phyloP scores from a whole-genome alignment of 108 stramenopile species.

The Cylindrotheca closterium region DNA sequence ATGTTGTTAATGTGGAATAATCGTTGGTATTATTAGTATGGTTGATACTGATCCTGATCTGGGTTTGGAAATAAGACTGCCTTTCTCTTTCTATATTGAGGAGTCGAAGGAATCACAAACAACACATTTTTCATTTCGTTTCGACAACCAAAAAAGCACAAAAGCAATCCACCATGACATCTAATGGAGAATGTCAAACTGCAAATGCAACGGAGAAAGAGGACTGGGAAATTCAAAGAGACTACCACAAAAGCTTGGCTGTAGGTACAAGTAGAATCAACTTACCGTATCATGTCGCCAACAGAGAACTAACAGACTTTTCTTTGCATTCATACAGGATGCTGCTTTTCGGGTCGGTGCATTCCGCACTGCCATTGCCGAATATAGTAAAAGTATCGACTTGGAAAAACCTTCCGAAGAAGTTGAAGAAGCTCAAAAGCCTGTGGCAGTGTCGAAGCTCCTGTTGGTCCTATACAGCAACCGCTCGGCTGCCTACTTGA shows the following conservation, averaged over 20 bases:
- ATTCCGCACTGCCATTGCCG: slow-evolving; percentile 57
- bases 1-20: too few relatives aligned
- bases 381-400: slow-evolving; percentile 64
- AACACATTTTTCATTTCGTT: too few relatives aligned
- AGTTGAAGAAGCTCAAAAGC: too few relatives aligned
- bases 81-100: neutral
- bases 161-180: neutral
- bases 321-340: too few relatives aligned
- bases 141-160: neutral
- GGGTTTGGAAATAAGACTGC: too few relatives aligned
- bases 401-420: too few relatives aligned
- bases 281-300: too few relatives aligned
- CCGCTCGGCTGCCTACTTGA: slow-evolving; percentile 82
- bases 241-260: slow-evolving; percentile 55
- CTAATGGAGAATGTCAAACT: neutral
- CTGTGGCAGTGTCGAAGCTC: slow-evolving; percentile 51
- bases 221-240: slow-evolving; percentile 84
- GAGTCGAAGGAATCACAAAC: too few relatives aligned
- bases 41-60: too few relatives aligned
- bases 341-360: slow-evolving; percentile 60
- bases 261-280: too few relatives aligned
- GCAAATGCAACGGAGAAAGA: slow-evolving; percentile 20
- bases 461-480: slow-evolving; percentile 65
- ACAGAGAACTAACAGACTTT: too few relatives aligned
- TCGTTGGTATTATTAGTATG: too few relatives aligned